Conservation (phyloP, 176 grass and related monocot species). For the Aegilops longissima region DNA sequence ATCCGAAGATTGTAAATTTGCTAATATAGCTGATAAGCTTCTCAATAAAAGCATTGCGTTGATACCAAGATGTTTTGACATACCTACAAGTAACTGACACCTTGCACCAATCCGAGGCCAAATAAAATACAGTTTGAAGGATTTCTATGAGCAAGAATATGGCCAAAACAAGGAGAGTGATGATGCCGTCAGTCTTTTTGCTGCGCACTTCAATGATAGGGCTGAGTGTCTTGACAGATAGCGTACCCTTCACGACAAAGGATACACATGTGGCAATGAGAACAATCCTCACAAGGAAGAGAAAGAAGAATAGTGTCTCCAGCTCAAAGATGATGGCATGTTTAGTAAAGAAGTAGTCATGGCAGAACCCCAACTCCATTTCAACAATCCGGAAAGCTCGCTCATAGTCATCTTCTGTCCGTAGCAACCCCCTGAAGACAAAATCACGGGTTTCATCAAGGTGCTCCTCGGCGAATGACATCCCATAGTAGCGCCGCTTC, state of each 20-base stretch:
- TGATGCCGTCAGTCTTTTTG: not conserved
- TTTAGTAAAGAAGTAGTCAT: conserved; percentile 27
- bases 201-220: not conserved
- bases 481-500: not conserved
- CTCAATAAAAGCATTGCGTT: not conserved
- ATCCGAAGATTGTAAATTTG: too few relatives aligned
- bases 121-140: not conserved
- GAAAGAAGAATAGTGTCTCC: rapidly evolving
- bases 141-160: not conserved
- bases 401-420: not conserved
- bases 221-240: not conserved
- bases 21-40: not conserved
- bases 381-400: conserved; percentile 15
- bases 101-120: conserved; percentile 8
- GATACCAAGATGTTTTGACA: not conserved
- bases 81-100: not conserved
- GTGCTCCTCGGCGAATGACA: not conserved
- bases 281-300: not conserved
- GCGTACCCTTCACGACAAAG: not conserved
- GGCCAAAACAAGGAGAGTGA: not conserved
- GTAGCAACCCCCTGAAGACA: not conserved
- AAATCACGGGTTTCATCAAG: not conserved
- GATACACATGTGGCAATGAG: not conserved
- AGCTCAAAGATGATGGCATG: not conserved
- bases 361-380: conserved; percentile 17